Percentiles rank a stretch among this genome's conserved stretches.
These are phyloP conservation scores for Pichia norvegensis DNA, from an alignment of 1,139 yeast genomes.

Conservation along the genomic window DNA sequence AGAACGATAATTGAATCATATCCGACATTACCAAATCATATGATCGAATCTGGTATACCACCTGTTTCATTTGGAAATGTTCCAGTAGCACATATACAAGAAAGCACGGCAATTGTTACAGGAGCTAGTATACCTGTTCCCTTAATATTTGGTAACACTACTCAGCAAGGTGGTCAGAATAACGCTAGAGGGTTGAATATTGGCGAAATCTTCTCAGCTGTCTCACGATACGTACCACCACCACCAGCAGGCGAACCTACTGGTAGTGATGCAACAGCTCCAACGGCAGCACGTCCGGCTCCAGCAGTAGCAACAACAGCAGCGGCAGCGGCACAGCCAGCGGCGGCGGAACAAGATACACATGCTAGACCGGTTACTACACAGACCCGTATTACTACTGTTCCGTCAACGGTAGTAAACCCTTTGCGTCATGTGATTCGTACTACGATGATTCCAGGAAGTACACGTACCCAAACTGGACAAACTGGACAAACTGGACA, in stretches of 20 bases:
- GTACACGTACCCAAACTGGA: neutral
- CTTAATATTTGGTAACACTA: neutral
- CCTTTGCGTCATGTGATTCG: neutral
- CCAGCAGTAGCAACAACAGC: neutral
- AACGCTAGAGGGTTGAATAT: neutral
- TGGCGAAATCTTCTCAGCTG: neutral
- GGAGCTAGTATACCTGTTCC: slow-evolving; percentile 11
- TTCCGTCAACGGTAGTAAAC: neutral
- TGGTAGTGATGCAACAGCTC: neutral
- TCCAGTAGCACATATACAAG: slow-evolving; percentile 5
- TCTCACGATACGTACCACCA: neutral
- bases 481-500: neutral
- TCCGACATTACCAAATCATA: slow-evolving; percentile 15
- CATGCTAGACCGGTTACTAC: neutral
- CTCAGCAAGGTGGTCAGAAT: neutral
- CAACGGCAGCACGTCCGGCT: neutral
- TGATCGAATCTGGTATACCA: slow-evolving; percentile 13
- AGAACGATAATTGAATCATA: slow-evolving; percentile 20
- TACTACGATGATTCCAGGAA: neutral
- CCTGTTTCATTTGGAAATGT: slow-evolving; percentile 14
- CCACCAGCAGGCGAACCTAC: neutral
- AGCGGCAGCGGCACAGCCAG: neutral
- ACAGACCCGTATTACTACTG: neutral
- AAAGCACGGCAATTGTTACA: slow-evolving; percentile 2
- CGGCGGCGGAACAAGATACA: neutral